Evolutionary conservation across 805 yeast species (phyloP).

Genomic region (Candida ulmi): DNA sequence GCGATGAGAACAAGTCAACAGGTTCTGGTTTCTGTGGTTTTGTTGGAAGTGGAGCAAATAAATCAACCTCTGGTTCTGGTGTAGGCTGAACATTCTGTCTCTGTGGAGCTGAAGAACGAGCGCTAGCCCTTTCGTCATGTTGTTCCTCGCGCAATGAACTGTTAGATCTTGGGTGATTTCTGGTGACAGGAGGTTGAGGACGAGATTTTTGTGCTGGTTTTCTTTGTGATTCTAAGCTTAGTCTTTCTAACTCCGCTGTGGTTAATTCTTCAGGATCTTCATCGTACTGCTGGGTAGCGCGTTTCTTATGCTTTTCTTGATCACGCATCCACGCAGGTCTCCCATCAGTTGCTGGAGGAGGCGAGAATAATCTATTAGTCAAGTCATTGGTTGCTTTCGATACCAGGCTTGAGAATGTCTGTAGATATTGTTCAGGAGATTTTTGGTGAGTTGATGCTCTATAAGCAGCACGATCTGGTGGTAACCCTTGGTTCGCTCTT

Average conservation of each 20-base stretch:
- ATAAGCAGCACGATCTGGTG: conserved; percentile 1
- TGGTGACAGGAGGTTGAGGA: conserved; percentile 5
- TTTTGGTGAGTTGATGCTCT: background rate
- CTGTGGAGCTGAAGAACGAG: no score
- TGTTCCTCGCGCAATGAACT: conserved; percentile 4
- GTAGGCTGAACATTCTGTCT: background rate
- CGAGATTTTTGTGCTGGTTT: conserved; percentile 1
- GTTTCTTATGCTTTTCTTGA: conserved; percentile 38
- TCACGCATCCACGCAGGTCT: conserved; percentile 75
- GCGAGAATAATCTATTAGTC: conserved; percentile 27
- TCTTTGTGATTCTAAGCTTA: conserved; percentile 6
- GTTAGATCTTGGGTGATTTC: background rate
- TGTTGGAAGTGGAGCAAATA: conserved; percentile 14
- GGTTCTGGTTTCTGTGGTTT: conserved; percentile 1
- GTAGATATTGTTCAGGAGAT: conserved; percentile 14
- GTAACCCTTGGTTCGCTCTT: conserved; percentile 22
- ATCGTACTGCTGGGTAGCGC: conserved; percentile 27
- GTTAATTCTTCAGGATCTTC: conserved; percentile 45
- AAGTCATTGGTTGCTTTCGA: conserved; percentile 17
- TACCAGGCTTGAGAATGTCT: conserved; percentile 15
- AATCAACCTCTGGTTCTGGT: conserved; percentile 11
- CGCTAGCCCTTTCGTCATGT: no score
- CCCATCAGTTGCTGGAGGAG: conserved; percentile 25
- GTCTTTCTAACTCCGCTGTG: conserved; percentile 11
- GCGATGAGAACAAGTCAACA: conserved; percentile 10